phyloP scores from a whole-genome alignment of 225 moss, liverwort and hornwort species.

The Lunularia cruciata region DNA sequence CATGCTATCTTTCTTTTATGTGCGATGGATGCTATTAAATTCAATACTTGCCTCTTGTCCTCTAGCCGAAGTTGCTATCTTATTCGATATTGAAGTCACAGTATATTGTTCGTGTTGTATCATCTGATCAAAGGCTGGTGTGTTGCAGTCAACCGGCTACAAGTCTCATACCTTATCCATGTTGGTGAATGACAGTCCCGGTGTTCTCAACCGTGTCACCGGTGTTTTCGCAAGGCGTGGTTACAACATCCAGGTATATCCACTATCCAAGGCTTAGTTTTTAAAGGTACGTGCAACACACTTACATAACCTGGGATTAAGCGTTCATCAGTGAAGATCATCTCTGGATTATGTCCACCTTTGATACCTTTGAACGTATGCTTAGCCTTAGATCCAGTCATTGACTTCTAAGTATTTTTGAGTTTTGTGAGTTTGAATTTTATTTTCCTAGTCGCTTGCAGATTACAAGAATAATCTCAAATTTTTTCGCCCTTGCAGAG shows the following conservation, averaged over 20 bases:
- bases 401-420: not conserved
- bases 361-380: not conserved
- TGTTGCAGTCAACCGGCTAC: slow-evolving; percentile 64
- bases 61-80: too few species aligned
- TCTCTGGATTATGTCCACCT: too few species aligned
- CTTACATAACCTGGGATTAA: too few species aligned
- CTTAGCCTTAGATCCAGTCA: not conserved
- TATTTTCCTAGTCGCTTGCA: not conserved
- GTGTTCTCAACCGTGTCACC: slow-evolving; percentile 87
- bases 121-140: slow-evolving; percentile 19
- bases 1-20: not conserved
- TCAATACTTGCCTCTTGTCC: not conserved
- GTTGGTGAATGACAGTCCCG: slow-evolving; percentile 86
- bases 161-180: slow-evolving; percentile 77
- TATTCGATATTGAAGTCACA: not conserved
- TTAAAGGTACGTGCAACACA: not conserved
- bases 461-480: not conserved
- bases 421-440: not conserved
- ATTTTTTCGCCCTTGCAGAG: slow-evolving; percentile 59
- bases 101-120: not conserved
- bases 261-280: not conserved
- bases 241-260: slow-evolving; percentile 86
- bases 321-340: too few species aligned
- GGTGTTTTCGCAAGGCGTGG: slow-evolving; percentile 89
- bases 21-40: not conserved